Evolutionary conservation across 371 early-diverging fungal genomes (phyloP).

Genomic region (Actinomucor elegans): DNA sequence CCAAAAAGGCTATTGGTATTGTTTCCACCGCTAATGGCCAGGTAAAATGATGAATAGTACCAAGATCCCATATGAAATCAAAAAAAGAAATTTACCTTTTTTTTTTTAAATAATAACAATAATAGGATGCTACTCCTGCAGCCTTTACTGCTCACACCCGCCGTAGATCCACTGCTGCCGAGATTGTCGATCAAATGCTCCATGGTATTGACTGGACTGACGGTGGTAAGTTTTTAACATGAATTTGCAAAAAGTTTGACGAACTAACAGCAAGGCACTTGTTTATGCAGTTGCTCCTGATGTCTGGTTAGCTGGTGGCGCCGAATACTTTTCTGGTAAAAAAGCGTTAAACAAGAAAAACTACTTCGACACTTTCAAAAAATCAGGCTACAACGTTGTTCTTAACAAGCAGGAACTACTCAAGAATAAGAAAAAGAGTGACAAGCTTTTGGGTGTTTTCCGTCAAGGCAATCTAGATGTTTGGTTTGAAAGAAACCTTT

Average conservation of each 20-base stretch:
- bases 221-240: conserved; percentile 42
- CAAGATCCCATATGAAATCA: no score
- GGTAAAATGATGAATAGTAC: no score
- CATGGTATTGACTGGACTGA: conserved; percentile 52
- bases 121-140: conserved; percentile 79
- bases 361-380: conserved; percentile 53
- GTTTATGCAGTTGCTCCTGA: conserved; percentile 64
- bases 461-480: conserved; percentile 60
- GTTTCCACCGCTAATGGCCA: conserved; percentile 69
- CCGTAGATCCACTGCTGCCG: conserved; percentile 44
- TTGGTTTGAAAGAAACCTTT: conserved; percentile 72
- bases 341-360: conserved; percentile 54
- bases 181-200: conserved; percentile 66
- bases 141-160: conserved; percentile 70
- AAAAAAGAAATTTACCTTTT: no score
- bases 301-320: conserved; percentile 71
- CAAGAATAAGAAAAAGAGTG: conserved; percentile 45
- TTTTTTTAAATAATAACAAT: no score
- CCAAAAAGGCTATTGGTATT: conserved; percentile 69
- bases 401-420: conserved; percentile 49
- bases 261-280: no score
- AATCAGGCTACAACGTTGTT: conserved; percentile 64
- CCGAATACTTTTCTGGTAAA: conserved; percentile 56
- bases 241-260: no score
- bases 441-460: conserved; percentile 73